phyloP scores from a whole-genome alignment of 305 asterid genomes.

The Fraxinus xanthoxyloides region DNA sequence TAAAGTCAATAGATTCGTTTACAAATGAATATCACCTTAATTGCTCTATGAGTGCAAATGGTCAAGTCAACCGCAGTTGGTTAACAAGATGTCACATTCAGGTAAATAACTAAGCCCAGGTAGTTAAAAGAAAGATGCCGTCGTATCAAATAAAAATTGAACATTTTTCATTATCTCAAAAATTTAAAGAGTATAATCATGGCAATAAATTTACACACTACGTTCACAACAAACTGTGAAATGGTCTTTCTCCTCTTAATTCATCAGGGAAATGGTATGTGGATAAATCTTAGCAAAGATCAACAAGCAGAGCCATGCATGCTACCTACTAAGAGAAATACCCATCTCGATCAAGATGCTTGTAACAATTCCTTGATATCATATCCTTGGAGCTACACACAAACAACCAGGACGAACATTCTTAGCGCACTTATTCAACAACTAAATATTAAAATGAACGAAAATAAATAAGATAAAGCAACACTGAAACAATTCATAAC shows the following conservation, averaged over 20 bases:
- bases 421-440: background rate
- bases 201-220: background rate
- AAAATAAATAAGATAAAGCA: background rate
- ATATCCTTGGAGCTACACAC: slow-evolving; percentile 74
- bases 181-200: background rate
- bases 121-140: background rate
- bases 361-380: slow-evolving; percentile 82
- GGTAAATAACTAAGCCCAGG: background rate
- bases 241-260: background rate
- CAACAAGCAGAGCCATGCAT: background rate
- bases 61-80: background rate
- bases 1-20: background rate
- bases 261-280: background rate
- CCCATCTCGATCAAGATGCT: slow-evolving; percentile 43
- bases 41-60: background rate
- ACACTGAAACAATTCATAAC: background rate
- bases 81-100: background rate
- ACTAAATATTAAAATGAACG: background rate
- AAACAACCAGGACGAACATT: background rate
- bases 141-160: background rate
- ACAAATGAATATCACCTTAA: background rate
- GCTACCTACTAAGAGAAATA: background rate
- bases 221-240: background rate
- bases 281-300: background rate
- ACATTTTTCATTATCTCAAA: background rate